Conservation (phyloP, 1,139 yeast species). For the Nakaseomyces bracarensis region DNA sequence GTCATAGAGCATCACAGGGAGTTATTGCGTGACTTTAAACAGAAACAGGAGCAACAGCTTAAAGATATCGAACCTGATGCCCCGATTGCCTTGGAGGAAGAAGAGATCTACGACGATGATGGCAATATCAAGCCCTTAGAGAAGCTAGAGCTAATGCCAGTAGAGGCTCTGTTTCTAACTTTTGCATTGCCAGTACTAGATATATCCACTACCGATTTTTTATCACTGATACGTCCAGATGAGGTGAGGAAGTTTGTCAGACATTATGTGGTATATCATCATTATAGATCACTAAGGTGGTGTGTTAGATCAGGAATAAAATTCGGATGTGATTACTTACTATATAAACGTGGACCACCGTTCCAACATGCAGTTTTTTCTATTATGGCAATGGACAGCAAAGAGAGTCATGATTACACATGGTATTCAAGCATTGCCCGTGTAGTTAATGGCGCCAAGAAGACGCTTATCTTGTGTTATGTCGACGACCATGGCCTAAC, state of each 20-base stretch:
- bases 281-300: conserved; percentile 87
- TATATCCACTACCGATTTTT: conserved; percentile 11
- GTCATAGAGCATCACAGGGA: conserved; percentile 30
- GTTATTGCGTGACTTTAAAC: conserved; percentile 30
- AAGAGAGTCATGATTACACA: conserved; percentile 24
- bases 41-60: conserved; percentile 21
- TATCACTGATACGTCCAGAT: conserved; percentile 1
- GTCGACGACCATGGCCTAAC: conserved; percentile 44
- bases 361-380: conserved; percentile 91
- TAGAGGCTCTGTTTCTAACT: conserved; percentile 63
- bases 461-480: conserved; percentile 61
- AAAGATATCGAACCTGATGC: conserved; percentile 22
- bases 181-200: conserved; percentile 38
- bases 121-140: conserved; percentile 45
- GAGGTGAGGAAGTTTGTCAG: conserved; percentile 12
- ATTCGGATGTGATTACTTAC: conserved; percentile 74
- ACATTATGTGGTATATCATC: conserved; percentile 69
- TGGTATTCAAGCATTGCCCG: conserved; percentile 53
- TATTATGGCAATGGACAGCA: conserved; percentile 45
- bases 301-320: conserved; percentile 88
- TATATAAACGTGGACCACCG: conserved; percentile 90
- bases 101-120: conserved; percentile 36
- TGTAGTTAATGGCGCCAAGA: conserved; percentile 81
- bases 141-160: conserved; percentile 62
- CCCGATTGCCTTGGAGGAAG: conserved; percentile 30